phyloP scores from a whole-genome alignment of 2,329 filamentous ascomycete genomes.

The Leptographium lundbergii region DNA sequence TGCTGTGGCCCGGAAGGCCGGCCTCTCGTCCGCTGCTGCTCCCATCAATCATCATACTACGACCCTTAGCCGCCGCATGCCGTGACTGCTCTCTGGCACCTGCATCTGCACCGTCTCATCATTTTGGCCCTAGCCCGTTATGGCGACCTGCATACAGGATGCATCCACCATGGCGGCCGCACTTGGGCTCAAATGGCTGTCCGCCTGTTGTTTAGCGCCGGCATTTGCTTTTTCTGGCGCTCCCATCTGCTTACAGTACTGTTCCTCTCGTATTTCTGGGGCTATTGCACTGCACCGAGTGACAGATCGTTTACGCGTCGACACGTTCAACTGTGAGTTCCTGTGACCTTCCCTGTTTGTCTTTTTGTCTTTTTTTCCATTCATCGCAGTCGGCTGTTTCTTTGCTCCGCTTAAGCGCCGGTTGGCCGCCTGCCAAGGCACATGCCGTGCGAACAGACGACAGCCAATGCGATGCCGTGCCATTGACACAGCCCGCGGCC shows the following conservation, averaged over 20 bases:
- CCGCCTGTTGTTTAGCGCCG: not conserved
- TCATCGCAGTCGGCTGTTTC: too few species aligned
- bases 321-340: not conserved
- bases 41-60: not conserved
- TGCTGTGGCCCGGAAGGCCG: not conserved
- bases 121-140: not conserved
- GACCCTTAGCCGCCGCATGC: not conserved
- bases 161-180: not conserved
- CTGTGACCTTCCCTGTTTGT: too few species aligned
- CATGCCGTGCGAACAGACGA: not conserved
- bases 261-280: not conserved
- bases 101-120: not conserved
- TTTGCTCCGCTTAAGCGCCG: too few species aligned
- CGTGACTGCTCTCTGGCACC: not conserved
- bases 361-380: too few species aligned
- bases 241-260: not conserved
- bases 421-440: not conserved
- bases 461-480: too few species aligned
- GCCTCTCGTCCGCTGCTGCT: not conserved
- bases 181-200: not conserved
- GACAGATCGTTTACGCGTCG: not conserved
- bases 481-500: too few species aligned
- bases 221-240: not conserved
- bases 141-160: not conserved
- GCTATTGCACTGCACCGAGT: not conserved